Evolutionary conservation across 345 rosid genomes (phyloP).

Genomic region (Gossypium sturtianum): DNA sequence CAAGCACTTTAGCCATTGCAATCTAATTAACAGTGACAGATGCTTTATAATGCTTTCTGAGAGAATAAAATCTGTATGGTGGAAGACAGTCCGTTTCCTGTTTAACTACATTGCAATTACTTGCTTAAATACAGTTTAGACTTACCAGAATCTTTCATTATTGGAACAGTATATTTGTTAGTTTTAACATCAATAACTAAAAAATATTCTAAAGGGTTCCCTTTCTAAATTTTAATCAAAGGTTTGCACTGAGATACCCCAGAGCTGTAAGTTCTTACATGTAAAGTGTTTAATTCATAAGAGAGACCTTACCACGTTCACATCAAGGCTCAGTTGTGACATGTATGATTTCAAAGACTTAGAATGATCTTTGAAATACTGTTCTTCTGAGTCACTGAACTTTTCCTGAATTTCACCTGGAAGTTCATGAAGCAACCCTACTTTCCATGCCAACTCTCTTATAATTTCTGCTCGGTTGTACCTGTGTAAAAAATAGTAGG

Average conservation of each 20-base stretch:
- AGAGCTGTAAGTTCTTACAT: not conserved
- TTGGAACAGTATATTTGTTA: not conserved
- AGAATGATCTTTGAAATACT: slow-evolving; percentile 62
- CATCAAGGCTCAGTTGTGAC: slow-evolving; percentile 60
- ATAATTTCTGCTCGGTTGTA: slow-evolving; percentile 76
- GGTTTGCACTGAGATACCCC: not conserved
- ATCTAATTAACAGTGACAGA: not conserved
- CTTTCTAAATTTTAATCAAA: not conserved
- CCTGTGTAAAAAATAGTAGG: slow-evolving; percentile 29
- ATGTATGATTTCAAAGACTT: slow-evolving; percentile 61
- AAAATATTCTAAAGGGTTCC: not conserved
- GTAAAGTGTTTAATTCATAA: not conserved
- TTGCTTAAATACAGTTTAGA: not conserved
- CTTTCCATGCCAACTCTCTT: slow-evolving; percentile 64
- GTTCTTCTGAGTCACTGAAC: slow-evolving; percentile 61
- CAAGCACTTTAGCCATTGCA: slow-evolving; percentile 1
- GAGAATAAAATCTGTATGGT: not conserved
- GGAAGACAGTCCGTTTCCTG: not conserved
- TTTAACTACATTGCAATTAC: not conserved
- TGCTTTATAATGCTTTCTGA: not conserved
- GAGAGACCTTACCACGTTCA: slow-evolving; percentile 60
- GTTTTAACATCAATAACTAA: not conserved
- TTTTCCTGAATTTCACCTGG: slow-evolving; percentile 71
- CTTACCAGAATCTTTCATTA: not conserved
- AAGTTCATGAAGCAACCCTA: slow-evolving; percentile 67